Evolutionary conservation across 352 stramenopile genomes (phyloP).

Genomic region (Globisporangium splendens): DNA sequence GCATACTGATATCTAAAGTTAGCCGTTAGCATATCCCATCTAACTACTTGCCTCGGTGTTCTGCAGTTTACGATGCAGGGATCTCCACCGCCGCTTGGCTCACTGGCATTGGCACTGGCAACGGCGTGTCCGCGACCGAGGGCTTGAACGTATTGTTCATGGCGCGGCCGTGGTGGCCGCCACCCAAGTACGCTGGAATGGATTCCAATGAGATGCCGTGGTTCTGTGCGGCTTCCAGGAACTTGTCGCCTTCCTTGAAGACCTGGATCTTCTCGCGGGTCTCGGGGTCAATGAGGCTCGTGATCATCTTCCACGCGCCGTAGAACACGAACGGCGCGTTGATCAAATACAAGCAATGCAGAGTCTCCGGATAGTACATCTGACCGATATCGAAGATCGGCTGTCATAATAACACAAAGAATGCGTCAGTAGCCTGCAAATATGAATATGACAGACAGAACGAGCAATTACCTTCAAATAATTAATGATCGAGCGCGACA

Average conservation of each 20-base stretch:
- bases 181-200: slow-evolving; percentile 58
- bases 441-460: neutral
- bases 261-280: slow-evolving; percentile 85
- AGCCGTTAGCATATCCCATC: too few species aligned
- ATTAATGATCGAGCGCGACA: slow-evolving; percentile 48
- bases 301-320: slow-evolving; percentile 79
- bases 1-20: too few species aligned
- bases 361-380: slow-evolving; percentile 78
- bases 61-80: too few species aligned
- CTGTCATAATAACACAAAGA: slow-evolving; percentile 20
- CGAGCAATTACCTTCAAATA: slow-evolving; percentile 51
- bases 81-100: too few species aligned
- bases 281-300: slow-evolving; percentile 59
- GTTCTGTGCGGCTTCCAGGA: slow-evolving; percentile 50
- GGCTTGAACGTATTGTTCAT: slow-evolving; percentile 72
- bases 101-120: slow-evolving; percentile 32
- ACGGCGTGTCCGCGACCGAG: slow-evolving; percentile 48
- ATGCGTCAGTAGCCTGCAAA: neutral
- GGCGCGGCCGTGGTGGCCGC: slow-evolving; percentile 42
- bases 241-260: slow-evolving; percentile 63
- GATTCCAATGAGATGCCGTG: slow-evolving; percentile 59
- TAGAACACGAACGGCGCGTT: slow-evolving; percentile 84
- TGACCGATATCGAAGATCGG: slow-evolving; percentile 79
- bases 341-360: slow-evolving; percentile 75
- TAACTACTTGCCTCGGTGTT: too few species aligned